A percentile compares a stretch with the other conserved stretches of the same genome.
Conservation (phyloP, 768 basidiomycete species). For the Russula compacta region DNA sequence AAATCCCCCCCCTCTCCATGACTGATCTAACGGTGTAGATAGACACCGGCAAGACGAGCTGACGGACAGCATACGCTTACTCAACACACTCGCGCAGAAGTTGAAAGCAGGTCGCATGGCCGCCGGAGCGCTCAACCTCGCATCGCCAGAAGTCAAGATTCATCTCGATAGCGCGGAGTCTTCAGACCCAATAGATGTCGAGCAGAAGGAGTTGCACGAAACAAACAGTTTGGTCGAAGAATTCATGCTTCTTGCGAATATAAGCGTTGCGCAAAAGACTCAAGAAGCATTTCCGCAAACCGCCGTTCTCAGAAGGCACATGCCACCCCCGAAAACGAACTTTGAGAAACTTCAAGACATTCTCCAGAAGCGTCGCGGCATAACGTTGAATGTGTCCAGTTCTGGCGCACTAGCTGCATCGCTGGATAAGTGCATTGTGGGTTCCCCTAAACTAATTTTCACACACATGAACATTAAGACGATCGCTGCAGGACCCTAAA, state of each 20-base stretch:
- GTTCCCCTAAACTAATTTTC: conserved; percentile 25
- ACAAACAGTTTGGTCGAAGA: conserved; percentile 98
- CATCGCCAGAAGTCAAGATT: conserved; percentile 97
- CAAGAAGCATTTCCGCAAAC: conserved; percentile 95
- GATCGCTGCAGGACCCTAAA: conserved; percentile 49
- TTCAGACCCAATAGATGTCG: conserved; percentile 93
- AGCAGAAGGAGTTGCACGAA: conserved; percentile 86
- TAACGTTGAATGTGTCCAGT: conserved; percentile 81
- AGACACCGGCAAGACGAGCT: conserved; percentile 75
- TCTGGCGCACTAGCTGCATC: conserved; percentile 85
- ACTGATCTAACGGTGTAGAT: background rate
- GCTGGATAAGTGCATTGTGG: conserved; percentile 77
- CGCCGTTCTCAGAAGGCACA: conserved; percentile 84
- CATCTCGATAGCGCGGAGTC: conserved; percentile 89
- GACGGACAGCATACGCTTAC: conserved; percentile 76
- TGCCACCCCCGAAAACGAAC: conserved; percentile 85
- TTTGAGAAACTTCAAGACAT: conserved; percentile 96
- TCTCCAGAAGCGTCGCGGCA: conserved; percentile 71
- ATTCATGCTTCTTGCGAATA: conserved; percentile 97
- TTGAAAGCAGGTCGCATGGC: conserved; percentile 81
- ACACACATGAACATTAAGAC: background rate
- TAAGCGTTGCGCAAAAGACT: conserved; percentile 85
- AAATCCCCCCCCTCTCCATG: background rate
- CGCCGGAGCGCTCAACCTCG: conserved; percentile 95
- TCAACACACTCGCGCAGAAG: conserved; percentile 80